Evolutionary conservation across 208 protist species (phyloP), one percentile per base, ranked within the genome.

Genomic region (Acanthamoeba lenticulata): DNA sequence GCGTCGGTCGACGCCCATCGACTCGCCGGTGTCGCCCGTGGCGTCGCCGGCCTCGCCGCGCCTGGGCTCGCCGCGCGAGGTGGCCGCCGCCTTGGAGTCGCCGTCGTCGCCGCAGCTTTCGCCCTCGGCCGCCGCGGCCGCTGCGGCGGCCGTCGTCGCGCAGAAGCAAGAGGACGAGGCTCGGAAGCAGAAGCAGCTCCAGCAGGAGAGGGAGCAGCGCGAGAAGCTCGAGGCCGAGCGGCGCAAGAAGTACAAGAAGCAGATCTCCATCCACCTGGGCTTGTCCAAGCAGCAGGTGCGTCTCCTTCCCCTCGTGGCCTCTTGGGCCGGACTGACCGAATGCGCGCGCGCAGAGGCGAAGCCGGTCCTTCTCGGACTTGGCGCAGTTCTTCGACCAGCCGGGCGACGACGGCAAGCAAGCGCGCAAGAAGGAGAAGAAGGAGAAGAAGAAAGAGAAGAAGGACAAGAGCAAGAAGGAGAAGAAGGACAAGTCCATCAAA

Each of bases 241-340:
- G 19, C 34, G 72, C 19, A 83, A 83, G 72, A 83, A 83, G 29
- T 49, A 83, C 72, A 83, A 83, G 72, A 83, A 83, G 40, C 72
- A 83, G 34, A 83, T 83, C 29, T 21, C 72, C 72, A 83, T 83
- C 21, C 72, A 83, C 19, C 42, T 83, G 21, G 72, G 72, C 34
- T 13, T 83, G 17, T 83, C 72, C 40, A 83, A 83, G 72, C 72
- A 83, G 72, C 72, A 83, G 72, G 72, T 83, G 3, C 47, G 47
- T 79, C 34, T 72, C n/a, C 1, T 40, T 72, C 9, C 38, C 36
- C 4, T 65, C 27, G 15, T 69, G 7, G 3, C 15, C 21, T n/a
- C n/a, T n/a, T n/a, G n/a, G n/a, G n/a, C n/a, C n/a, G n/a, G n/a
- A n/a, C n/a, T n/a, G n/a, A n/a, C n/a, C n/a, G n/a, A n/a, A n/a